phyloP scores from a whole-genome alignment of 2,329 filamentous ascomycete species.

The Xenoacremonium recifei region DNA sequence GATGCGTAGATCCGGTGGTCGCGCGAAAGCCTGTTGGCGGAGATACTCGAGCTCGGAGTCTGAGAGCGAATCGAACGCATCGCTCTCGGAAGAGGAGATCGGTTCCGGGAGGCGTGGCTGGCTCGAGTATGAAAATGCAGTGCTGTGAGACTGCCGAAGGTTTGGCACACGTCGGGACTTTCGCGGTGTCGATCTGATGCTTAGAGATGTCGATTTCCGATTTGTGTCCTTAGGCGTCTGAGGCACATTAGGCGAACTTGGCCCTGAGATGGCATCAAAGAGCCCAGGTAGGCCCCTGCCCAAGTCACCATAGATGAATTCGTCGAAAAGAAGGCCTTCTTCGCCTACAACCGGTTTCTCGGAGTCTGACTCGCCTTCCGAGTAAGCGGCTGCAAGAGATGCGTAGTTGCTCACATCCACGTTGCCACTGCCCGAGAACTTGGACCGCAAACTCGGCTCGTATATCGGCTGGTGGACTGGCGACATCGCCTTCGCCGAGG shows the following conservation, averaged over 20 bases:
- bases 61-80: slow-evolving; percentile 18
- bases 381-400: slow-evolving; percentile 26
- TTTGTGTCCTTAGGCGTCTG: slow-evolving; percentile 4
- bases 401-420: too few species aligned
- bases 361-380: slow-evolving; percentile 26
- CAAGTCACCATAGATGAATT: slow-evolving; percentile 20
- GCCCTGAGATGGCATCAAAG: slow-evolving; percentile 19
- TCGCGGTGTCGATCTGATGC: slow-evolving; percentile 10
- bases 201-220: slow-evolving; percentile 4
- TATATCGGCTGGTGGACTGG: too few species aligned
- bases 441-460: too few species aligned
- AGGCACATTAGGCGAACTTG: slow-evolving; percentile 3
- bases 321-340: slow-evolving; percentile 26
- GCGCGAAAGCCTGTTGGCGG: slow-evolving; percentile 13
- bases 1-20: slow-evolving; percentile 14
- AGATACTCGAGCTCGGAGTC: slow-evolving; percentile 12
- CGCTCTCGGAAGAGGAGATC: slow-evolving; percentile 10
- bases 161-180: slow-evolving; percentile 3
- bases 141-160: slow-evolving; percentile 8
- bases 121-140: slow-evolving; percentile 6
- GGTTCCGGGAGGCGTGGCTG: slow-evolving; percentile 3
- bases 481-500: too few species aligned
- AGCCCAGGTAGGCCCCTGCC: slow-evolving; percentile 27
- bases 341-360: slow-evolving; percentile 15
- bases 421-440: too few species aligned